These are phyloP conservation scores for Apophysomyces elegans DNA, from an alignment of 371 early-diverging fungal genomes.

Conservation along the genomic window DNA sequence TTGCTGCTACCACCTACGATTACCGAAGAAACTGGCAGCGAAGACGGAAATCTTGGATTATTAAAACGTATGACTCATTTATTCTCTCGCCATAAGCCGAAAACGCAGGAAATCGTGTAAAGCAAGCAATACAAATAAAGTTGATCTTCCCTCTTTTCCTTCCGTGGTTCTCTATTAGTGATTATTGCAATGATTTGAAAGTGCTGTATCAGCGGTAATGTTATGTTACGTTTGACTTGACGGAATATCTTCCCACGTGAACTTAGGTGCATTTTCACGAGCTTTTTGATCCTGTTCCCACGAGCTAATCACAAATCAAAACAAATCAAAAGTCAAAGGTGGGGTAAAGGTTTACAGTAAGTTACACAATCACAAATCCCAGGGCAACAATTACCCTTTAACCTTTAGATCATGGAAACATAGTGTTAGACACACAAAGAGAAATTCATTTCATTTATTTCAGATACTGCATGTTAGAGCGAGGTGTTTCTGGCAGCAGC, in stretches of 20 bases:
- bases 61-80: slow-evolving; percentile 1
- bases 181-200: too few relatives aligned
- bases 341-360: too few relatives aligned
- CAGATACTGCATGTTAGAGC: not conserved
- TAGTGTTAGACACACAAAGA: not conserved
- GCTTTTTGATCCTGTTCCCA: not conserved
- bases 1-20: not conserved
- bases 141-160: not conserved
- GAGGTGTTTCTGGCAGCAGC: slow-evolving; percentile 9
- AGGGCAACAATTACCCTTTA: too few relatives aligned
- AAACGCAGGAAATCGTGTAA: not conserved
- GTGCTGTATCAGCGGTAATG: too few relatives aligned
- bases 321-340: too few relatives aligned
- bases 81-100: not conserved
- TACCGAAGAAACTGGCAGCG: not conserved
- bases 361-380: too few relatives aligned
- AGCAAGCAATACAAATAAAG: not conserved
- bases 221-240: not conserved
- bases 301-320: too few relatives aligned
- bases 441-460: not conserved
- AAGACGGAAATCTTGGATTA: not conserved
- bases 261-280: not conserved
- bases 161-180: not conserved
- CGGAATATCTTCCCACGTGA: too few relatives aligned
- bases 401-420: too few relatives aligned